phyloP scores from a whole-genome alignment of 179 eudicot species.

The Beta corolliflora region DNA sequence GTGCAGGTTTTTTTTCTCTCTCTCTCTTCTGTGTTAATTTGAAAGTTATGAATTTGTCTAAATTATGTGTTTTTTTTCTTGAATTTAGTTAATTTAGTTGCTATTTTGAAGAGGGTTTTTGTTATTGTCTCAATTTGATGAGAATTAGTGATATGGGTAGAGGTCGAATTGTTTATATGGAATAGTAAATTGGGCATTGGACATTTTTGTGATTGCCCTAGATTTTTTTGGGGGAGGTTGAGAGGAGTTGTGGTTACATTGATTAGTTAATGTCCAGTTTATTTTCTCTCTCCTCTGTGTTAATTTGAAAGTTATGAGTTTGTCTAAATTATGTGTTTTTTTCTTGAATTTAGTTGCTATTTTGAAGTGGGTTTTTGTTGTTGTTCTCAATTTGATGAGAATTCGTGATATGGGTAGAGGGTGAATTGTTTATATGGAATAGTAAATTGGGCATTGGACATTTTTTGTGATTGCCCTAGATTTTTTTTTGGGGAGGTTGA shows the following conservation, averaged over 20 bases:
- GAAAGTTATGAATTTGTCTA: background rate
- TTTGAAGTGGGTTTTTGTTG: background rate
- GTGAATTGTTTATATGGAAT: background rate
- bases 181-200: background rate
- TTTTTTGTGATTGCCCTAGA: background rate
- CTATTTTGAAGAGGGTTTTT: background rate
- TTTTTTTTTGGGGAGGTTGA: too few species aligned
- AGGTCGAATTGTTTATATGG: background rate
- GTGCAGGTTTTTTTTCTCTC: conserved; percentile 59
- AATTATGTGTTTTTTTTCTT: background rate
- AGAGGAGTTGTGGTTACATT: too few species aligned
- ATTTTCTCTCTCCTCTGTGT: background rate
- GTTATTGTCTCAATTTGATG: background rate
- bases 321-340: background rate
- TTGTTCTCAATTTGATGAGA: background rate
- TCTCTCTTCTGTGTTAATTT: background rate
- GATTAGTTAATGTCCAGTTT: too few species aligned
- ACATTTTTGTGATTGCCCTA: conserved; percentile 1
- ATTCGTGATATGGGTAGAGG: background rate
- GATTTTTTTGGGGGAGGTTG: too few species aligned
- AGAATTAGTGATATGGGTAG: background rate
- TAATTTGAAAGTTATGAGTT: background rate
- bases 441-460: background rate
- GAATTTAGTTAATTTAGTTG: background rate
- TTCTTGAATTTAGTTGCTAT: background rate